A percentile compares a stretch with the other conserved stretches of the same genome.
Evolutionary conservation across 805 yeast genomes (phyloP).

Genomic region (Naumovozyma baii): DNA sequence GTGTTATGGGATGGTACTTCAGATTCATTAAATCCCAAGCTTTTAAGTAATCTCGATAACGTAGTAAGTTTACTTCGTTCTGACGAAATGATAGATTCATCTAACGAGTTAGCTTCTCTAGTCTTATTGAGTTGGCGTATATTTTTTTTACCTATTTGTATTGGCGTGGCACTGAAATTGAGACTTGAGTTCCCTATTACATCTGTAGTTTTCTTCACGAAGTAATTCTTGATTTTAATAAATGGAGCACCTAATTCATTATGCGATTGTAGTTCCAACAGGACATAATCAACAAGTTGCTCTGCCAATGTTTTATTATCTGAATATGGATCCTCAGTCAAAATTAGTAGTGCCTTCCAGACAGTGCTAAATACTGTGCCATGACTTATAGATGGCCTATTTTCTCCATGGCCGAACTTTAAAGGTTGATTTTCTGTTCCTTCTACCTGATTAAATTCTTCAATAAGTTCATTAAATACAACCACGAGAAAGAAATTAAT

Average conservation of each 20-base stretch:
- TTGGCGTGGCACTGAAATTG: slow-evolving; percentile 18
- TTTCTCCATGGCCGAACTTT: slow-evolving; percentile 30
- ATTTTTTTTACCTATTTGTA: slow-evolving; percentile 33
- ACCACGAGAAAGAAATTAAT: slow-evolving; percentile 70
- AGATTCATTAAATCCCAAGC: slow-evolving; percentile 19
- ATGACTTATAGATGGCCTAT: slow-evolving; percentile 63
- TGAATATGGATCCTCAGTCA: slow-evolving; percentile 79
- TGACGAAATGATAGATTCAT: no score
- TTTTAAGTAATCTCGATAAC: slow-evolving; percentile 22
- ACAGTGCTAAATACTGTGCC: slow-evolving; percentile 78
- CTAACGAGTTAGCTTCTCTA: background rate
- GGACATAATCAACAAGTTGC: slow-evolving; percentile 62
- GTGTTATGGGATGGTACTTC: slow-evolving; percentile 5
- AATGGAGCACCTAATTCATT: slow-evolving; percentile 59
- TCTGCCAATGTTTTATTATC: slow-evolving; percentile 71
- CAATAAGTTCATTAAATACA: slow-evolving; percentile 76
- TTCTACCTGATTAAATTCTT: slow-evolving; percentile 60
- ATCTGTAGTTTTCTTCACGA: slow-evolving; percentile 39
- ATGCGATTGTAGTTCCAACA: slow-evolving; percentile 41
- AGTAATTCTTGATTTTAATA: slow-evolving; percentile 52
- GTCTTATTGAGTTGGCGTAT: slow-evolving; percentile 22
- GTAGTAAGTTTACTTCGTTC: slow-evolving; percentile 9
- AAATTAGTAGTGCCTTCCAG: slow-evolving; percentile 75
- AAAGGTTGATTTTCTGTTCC: slow-evolving; percentile 12
- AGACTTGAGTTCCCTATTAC: slow-evolving; percentile 6